Evolutionary conservation across 2,329 filamentous ascomycete genomes (phyloP), one percentile per base, ranked within the genome.

Genomic region (Alternaria gansuensis): DNA sequence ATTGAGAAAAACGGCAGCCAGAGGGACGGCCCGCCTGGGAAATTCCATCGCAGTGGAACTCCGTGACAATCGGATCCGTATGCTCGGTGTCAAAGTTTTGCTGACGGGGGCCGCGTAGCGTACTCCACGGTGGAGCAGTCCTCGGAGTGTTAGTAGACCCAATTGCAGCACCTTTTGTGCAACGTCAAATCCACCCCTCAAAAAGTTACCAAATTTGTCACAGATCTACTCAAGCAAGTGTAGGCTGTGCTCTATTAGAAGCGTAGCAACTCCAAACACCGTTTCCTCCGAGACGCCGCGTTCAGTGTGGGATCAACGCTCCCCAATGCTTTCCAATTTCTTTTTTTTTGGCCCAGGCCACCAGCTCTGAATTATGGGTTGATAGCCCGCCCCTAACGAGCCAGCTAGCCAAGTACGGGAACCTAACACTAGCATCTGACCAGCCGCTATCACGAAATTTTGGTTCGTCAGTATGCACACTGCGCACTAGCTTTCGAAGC

Each of bases 1-100:
- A 77, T 64, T 76, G 64, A 65, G 14, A 10, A 24, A 37, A 50
- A 54, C 40, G 46, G 55, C 26, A 51, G 29, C 51, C 49, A 57
- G 29, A 49, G 49, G 46, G 36, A 53, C 54, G 54, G 53, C 48
- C 57, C 57, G 53, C 28, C 29, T 50, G 45, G 34, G 33, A 41
- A 17, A 44, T 50, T 26, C 44, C 50, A 46, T 52, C n/a, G 23
- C 37, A 33, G n/a, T 34, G 54, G 53, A 63, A 40, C 33, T 43
- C 31, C 13, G 17, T 24, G 45, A 44, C 14, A 33, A 39, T 37
- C 40, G 40, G 24, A 45, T 36, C 40, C 48, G 29, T 51, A 37
- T 28, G 10, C 13, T 33, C 52, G 52, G 43, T 41, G 36, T 51
- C 17, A 24, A 34, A 51, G n/a, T 46, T 51, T 36, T 39, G 46